A percentile compares a stretch with the other conserved stretches of the same genome.
Evolutionary conservation across 257 asterid species (phyloP).

Genomic region (Thymus mandschuricus): DNA sequence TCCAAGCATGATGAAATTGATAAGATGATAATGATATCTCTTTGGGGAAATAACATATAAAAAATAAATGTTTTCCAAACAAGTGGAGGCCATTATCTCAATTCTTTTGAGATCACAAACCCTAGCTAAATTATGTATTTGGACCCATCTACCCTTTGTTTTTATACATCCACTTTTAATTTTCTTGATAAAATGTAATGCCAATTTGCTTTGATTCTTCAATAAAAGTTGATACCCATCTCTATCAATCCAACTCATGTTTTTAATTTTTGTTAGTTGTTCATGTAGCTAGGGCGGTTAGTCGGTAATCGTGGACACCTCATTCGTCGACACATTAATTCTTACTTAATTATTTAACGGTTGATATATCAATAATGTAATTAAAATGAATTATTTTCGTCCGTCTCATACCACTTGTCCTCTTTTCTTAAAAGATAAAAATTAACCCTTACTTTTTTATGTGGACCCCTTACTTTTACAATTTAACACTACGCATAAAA

Average conservation of each 20-base stretch:
- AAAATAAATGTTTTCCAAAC: constrained; percentile 28
- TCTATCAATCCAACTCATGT: constrained; percentile 39
- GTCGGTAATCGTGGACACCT: not conserved
- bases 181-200: constrained; percentile 17
- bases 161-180: not conserved
- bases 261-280: not conserved
- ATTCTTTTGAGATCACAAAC: constrained; percentile 30
- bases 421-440: too few species aligned
- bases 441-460: too few species aligned
- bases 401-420: too few species aligned
- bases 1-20: constrained; percentile 19
- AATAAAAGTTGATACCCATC: constrained; percentile 35
- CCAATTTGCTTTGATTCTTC: constrained; percentile 33
- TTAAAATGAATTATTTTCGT: too few species aligned
- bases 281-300: not conserved
- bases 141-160: not conserved
- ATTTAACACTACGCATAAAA: too few species aligned
- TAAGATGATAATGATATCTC: constrained; percentile 35
- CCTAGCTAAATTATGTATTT: constrained; percentile 3
- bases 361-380: too few species aligned
- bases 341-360: too few species aligned
- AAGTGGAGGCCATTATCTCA: constrained; percentile 36
- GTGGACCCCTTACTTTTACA: too few species aligned
- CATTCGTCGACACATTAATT: too few species aligned
- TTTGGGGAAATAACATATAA: constrained; percentile 34